Base-by-base conservation (phyloP, 2,329 filamentous ascomycete species). In the Mariannaea sp. region DNA sequence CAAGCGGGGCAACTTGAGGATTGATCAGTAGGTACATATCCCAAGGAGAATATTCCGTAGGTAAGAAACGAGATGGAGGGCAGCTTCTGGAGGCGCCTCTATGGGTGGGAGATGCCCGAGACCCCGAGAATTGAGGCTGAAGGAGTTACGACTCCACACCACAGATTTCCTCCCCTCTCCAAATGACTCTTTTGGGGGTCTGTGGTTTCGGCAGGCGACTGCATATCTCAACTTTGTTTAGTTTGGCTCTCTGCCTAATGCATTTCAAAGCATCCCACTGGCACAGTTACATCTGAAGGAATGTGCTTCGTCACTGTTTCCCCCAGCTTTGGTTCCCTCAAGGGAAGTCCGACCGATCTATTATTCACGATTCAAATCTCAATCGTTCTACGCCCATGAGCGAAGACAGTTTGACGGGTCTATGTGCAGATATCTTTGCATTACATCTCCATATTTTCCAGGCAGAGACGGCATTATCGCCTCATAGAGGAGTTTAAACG, bases 401-500 rank as follows among this genome's bases (percentile, higher is more conserved):
- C 24, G 6, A 16, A 19, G 29, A 13, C 26, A 13, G 14, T 10
- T 27, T 47, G 22, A n/a, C n/a, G n/a, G n/a, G n/a, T 39, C 14
- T n/a, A 41, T 53, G 49, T 35, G 17, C 29, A 27, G 30, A 43
- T 36, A 7, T 9, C 27, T 20, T 41, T 24, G 13, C 27, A 19
- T 6, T 32, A 20, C 22, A 48, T 17, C 45, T 20, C 51, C 51
- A 49, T 49, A 44, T 33, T 40, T 27, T 52, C 50, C 33, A 54
- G 51, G 51, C 51, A 54, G 51, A 16, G 46, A 13, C 13, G 9
- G 36, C 3, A 41, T 27, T 41, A 9, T 14, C 7, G 36, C 29
- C 17, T 29, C n/a, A 41, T 27, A n/a, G 22, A 43, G 30, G 41
- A 13, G n/a, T n/a, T 36, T 36, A 10, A 13, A 26, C 46, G 40